Percentiles rank a stretch among this genome's conserved stretches.
Evolutionary conservation across 1,284 basidiomycete species (phyloP).

Genomic region (Malassezia furfur): DNA sequence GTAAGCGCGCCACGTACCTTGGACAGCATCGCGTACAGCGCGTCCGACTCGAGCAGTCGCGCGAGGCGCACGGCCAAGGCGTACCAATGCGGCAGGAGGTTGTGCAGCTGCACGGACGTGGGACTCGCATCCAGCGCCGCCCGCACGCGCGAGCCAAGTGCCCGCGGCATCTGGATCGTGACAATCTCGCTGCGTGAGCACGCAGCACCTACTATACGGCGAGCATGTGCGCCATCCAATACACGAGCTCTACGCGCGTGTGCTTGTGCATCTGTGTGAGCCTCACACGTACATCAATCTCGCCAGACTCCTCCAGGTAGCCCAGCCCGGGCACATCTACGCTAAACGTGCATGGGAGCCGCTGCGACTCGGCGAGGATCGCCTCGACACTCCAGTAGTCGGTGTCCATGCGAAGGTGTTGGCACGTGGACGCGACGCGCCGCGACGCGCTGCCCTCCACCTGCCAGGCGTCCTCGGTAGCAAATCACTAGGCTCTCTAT

Average conservation of each 20-base stretch:
- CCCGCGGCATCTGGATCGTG: conserved; percentile 36
- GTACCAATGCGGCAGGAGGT: conserved; percentile 40
- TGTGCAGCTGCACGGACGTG: conserved; percentile 31
- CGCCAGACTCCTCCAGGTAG: conserved; percentile 33
- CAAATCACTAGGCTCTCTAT: too few relatives aligned
- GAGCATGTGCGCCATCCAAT: conserved; percentile 43
- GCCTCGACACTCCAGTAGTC: conserved; percentile 42
- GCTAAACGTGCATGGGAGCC: conserved; percentile 38
- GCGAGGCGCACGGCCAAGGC: conserved; percentile 37
- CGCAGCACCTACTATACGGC: conserved; percentile 30
- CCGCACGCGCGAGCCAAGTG: conserved; percentile 34
- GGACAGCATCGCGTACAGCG: conserved; percentile 25
- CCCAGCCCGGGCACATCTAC: conserved; percentile 41
- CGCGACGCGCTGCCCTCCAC: neutral
- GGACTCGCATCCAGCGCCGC: conserved; percentile 40
- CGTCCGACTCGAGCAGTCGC: conserved; percentile 35
- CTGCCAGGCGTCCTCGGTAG: too few relatives aligned
- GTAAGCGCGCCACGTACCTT: conserved; percentile 15
- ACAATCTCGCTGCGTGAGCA: conserved; percentile 27
- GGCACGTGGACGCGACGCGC: neutral
- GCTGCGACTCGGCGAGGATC: conserved; percentile 36
- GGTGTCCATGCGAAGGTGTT: conserved; percentile 26
- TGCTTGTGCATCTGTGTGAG: conserved; percentile 30
- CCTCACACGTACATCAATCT: conserved; percentile 14
- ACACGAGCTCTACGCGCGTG: conserved; percentile 39